Evolutionary conservation across 2,329 filamentous ascomycete species (phyloP).

Genomic region (Dissoconium aciculare): DNA sequence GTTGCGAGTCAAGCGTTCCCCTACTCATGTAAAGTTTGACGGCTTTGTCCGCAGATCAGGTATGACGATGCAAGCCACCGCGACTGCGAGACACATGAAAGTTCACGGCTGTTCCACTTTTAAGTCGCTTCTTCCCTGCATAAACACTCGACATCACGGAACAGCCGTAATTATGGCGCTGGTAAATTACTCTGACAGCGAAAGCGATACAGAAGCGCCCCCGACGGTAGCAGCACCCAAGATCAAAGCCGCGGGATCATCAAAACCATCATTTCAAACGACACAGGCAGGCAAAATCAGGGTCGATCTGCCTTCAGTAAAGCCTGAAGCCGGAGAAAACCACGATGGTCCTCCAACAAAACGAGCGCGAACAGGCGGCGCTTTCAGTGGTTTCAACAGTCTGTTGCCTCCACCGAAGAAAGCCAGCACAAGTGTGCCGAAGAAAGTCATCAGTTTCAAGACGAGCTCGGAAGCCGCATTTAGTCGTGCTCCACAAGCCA

Average conservation of each 20-base stretch:
- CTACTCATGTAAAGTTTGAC: too few relatives aligned
- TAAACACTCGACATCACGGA: too few relatives aligned
- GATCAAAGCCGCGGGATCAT: constrained; percentile 15
- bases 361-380: constrained; percentile 47
- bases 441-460: constrained; percentile 55
- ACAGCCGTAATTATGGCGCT: constrained; percentile 67
- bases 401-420: constrained; percentile 74
- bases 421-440: constrained; percentile 25
- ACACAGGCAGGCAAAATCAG: constrained; percentile 58
- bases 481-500: constrained; percentile 44
- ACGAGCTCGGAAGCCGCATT: constrained; percentile 76
- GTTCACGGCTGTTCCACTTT: too few relatives aligned
- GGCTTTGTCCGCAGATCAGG: too few relatives aligned
- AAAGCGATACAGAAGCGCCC: constrained; percentile 38
- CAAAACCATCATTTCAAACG: constrained; percentile 25
- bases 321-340: constrained; percentile 26
- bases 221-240: constrained; percentile 17
- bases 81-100: too few relatives aligned
- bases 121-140: too few relatives aligned
- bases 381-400: constrained; percentile 71
- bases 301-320: constrained; percentile 54
- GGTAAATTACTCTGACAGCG: constrained; percentile 72
- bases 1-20: too few relatives aligned
- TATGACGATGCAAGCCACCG: too few relatives aligned
- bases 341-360: constrained; percentile 50